A percentile compares a stretch with the other conserved stretches of the same genome.
These are phyloP conservation scores for Sanghuangporus sanghuang DNA, from an alignment of 1,284 basidiomycete genomes.

Conservation along the genomic window DNA sequence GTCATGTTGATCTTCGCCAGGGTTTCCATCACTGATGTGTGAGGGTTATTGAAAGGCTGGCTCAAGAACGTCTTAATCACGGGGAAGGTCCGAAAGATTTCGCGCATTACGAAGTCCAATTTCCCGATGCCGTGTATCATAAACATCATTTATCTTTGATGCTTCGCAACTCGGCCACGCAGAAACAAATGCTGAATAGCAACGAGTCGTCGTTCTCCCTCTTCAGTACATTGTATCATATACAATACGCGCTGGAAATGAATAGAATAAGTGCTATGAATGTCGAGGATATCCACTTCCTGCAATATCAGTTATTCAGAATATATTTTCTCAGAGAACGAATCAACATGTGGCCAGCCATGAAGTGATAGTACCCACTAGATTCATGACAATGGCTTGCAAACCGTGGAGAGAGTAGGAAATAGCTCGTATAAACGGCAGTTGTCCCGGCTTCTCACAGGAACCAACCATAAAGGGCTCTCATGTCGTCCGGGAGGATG, in stretches of 20 bases:
- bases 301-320: not conserved
- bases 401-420: not conserved
- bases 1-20: not conserved
- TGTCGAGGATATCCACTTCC: not conserved
- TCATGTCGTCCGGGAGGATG: not conserved
- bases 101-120: not conserved
- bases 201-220: not conserved
- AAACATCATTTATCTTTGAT: not conserved
- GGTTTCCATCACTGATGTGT: not conserved
- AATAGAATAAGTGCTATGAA: not conserved
- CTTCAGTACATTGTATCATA: not conserved
- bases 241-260: not conserved
- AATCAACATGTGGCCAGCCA: not conserved
- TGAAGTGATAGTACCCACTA: not conserved
- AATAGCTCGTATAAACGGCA: not conserved
- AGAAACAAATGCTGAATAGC: not conserved
- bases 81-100: not conserved
- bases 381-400: not conserved
- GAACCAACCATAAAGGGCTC: not conserved
- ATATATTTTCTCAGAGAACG: not conserved
- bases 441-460: not conserved
- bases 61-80: too few relatives aligned
- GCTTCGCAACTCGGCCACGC: not conserved
- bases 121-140: not conserved
- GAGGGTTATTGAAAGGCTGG: not conserved